Percentiles rank a stretch among this genome's conserved stretches.
These are phyloP conservation scores for Hymenochaete sp. DNA, from an alignment of 1,284 basidiomycete genomes.

Conservation along the genomic window DNA sequence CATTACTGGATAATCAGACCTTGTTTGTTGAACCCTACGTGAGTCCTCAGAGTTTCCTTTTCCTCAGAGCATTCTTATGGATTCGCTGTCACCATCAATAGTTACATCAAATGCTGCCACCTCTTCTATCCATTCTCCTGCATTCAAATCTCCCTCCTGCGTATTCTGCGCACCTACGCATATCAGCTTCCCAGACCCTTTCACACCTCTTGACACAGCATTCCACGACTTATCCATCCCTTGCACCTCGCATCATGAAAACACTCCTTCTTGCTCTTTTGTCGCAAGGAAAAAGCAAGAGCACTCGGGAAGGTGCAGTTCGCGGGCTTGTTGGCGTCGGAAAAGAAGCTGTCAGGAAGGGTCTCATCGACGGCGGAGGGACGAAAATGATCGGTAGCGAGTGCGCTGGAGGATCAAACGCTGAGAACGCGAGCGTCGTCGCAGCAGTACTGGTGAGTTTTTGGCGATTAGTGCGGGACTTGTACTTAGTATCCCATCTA, in stretches of 20 bases:
- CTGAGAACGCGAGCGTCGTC: conserved; percentile 37
- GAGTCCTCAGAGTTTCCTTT: conserved; percentile 28
- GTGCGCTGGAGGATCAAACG: conserved; percentile 30
- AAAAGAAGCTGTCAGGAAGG: conserved; percentile 73
- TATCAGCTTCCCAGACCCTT: conserved; percentile 73
- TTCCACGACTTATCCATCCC: conserved; percentile 78
- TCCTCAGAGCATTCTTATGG: background rate
- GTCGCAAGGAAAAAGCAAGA: conserved; percentile 58
- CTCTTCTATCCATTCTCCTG: conserved; percentile 83
- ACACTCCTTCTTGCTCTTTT: conserved; percentile 84
- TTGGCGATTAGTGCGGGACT: conserved; percentile 2
- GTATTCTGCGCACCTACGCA: conserved; percentile 57
- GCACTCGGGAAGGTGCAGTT: conserved; percentile 79
- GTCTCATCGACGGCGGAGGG: conserved; percentile 68
- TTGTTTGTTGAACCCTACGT: conserved; percentile 97
- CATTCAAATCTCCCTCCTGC: conserved; percentile 69
- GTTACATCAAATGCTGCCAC: conserved; percentile 94
- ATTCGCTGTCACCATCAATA: conserved; percentile 27
- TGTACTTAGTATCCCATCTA: conserved; percentile 14
- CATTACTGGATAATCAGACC: conserved; percentile 75
- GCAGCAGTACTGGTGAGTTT: conserved; percentile 48
- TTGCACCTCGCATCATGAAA: conserved; percentile 85
- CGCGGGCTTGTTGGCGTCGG: conserved; percentile 78
- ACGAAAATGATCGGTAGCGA: conserved; percentile 64
- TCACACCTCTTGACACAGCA: conserved; percentile 69